Evolutionary conservation across 768 basidiomycete genomes (phyloP).

Genomic region (Suillus variegatus): DNA sequence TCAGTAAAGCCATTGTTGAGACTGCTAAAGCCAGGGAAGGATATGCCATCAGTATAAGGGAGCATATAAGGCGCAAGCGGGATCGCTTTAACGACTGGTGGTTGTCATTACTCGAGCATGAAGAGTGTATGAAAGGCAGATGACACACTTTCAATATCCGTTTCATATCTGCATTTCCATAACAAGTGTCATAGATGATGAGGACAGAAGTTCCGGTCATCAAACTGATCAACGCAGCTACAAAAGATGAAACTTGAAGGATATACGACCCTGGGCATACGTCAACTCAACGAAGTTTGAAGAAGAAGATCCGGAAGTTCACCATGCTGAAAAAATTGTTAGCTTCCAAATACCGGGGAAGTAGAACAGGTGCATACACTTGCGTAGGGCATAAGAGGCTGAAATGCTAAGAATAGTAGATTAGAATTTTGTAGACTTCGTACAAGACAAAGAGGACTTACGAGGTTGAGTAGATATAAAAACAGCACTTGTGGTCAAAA

Average conservation of each 20-base stretch:
- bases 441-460: not conserved
- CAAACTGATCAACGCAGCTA: not conserved
- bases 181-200: not conserved
- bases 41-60: not conserved
- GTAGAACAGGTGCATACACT: not conserved
- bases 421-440: not conserved
- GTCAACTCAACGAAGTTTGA: not conserved
- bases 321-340: not conserved
- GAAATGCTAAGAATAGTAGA: not conserved
- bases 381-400: not conserved
- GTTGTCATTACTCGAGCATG: not conserved
- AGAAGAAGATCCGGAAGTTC: not conserved
- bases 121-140: not conserved
- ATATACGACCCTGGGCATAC: not conserved
- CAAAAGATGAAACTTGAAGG: not conserved
- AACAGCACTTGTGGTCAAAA: slow-evolving; percentile 3
- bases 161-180: not conserved
- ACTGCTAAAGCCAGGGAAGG: not conserved
- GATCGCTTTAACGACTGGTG: not conserved
- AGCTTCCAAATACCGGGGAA: not conserved
- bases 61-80: not conserved
- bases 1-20: not conserved
- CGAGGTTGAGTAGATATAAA: not conserved
- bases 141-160: not conserved
- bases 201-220: slow-evolving; percentile 1